Evolutionary conservation across 2,329 filamentous ascomycete genomes (phyloP).

Genomic region (Albophoma yamanashiensis): DNA sequence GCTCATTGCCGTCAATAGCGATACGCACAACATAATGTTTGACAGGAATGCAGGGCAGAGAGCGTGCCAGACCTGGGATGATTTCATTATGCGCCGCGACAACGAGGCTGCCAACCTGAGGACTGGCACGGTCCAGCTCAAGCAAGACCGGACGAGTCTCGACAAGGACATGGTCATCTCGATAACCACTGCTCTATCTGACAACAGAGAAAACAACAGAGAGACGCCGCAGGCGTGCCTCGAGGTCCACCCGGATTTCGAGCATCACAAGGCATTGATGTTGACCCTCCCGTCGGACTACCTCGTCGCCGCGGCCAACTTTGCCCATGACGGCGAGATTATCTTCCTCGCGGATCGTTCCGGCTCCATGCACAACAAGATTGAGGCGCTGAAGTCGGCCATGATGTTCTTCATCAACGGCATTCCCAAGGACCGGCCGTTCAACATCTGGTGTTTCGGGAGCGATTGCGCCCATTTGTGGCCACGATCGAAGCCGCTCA

Average conservation of each 20-base stretch:
- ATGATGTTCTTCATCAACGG: constrained; percentile 48
- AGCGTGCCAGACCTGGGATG: constrained; percentile 3
- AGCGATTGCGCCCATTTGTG: not conserved
- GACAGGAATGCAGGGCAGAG: not conserved
- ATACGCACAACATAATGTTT: constrained; percentile 1
- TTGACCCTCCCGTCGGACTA: not conserved
- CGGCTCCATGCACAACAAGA: constrained; percentile 33
- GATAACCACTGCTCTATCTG: not conserved
- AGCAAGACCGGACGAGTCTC: not conserved
- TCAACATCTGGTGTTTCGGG: constrained; percentile 35
- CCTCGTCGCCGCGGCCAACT: not conserved
- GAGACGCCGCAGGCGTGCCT: constrained; percentile 1
- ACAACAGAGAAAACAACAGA: not conserved
- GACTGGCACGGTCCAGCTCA: constrained; percentile 1
- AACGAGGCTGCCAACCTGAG: not conserved
- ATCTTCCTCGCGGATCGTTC: constrained; percentile 17
- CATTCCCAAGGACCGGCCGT: constrained; percentile 20
- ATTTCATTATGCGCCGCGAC: constrained; percentile 4
- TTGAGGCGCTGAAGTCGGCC: constrained; percentile 34
- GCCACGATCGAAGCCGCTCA: not conserved
- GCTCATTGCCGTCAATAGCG: not conserved
- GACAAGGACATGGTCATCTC: constrained; percentile 4
- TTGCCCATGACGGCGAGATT: constrained; percentile 1
- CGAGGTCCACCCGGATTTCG: constrained; percentile 1
- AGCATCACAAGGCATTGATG: constrained; percentile 3